Evolutionary conservation across 176 grass and related monocot genomes (phyloP).

Genomic region (Paspalum notatum): DNA sequence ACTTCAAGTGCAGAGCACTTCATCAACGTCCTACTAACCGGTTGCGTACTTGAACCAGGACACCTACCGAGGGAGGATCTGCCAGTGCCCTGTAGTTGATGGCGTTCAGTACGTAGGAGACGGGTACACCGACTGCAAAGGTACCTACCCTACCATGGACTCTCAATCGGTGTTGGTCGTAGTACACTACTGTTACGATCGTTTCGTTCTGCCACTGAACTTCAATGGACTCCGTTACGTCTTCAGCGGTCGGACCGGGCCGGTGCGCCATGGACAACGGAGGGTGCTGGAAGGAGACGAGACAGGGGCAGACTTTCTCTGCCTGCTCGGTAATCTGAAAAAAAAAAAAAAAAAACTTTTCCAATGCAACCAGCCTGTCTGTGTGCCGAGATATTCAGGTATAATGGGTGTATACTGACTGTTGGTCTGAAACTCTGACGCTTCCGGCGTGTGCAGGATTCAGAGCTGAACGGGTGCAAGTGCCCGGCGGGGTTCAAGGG

Average conservation of each 20-base stretch:
- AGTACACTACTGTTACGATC: too few relatives aligned
- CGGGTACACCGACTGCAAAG: slow-evolving; percentile 78
- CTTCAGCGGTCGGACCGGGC: slow-evolving; percentile 75
- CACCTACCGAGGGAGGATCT: slow-evolving; percentile 86
- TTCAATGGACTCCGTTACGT: not conserved
- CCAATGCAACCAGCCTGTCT: not conserved
- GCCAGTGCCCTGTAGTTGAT: slow-evolving; percentile 69
- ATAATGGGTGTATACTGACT: not conserved
- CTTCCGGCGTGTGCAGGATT: slow-evolving; percentile 42
- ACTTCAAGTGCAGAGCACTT: not conserved
- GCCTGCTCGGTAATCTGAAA: slow-evolving; percentile 67
- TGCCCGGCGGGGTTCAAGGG: slow-evolving; percentile 81
- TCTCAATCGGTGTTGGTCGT: not conserved
- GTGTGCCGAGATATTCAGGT: not conserved
- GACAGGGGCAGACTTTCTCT: slow-evolving; percentile 58
- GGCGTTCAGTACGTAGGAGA: slow-evolving; percentile 79
- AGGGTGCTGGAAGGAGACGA: slow-evolving; percentile 79
- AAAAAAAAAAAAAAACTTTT: too few relatives aligned
- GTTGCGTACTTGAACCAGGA: slow-evolving; percentile 48
- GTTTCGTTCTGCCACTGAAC: not conserved
- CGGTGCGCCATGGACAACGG: slow-evolving; percentile 81
- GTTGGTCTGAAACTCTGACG: slow-evolving; percentile 2
- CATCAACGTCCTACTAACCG: not conserved
- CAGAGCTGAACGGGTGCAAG: slow-evolving; percentile 58
- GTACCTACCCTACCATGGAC: slow-evolving; percentile 16